These are phyloP conservation scores for Fusarium vanettenii DNA, from an alignment of 2,329 filamentous ascomycete species.

Conservation along the genomic window DNA sequence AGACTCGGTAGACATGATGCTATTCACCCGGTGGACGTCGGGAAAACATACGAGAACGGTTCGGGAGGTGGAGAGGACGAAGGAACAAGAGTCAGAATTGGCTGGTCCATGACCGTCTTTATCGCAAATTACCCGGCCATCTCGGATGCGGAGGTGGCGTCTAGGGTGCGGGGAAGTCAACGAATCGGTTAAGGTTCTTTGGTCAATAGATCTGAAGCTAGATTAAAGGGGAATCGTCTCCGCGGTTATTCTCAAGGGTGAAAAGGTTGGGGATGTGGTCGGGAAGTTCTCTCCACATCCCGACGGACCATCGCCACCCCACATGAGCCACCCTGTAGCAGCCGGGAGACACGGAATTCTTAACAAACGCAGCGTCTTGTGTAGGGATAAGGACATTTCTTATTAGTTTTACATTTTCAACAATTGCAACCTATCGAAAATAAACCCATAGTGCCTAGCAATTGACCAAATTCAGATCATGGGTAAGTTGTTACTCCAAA, in stretches of 20 bases:
- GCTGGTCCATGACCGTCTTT: background rate
- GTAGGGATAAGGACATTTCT: background rate
- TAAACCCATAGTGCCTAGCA: too few species aligned
- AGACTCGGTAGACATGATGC: slow-evolving; percentile 23
- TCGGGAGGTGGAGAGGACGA: slow-evolving; percentile 2
- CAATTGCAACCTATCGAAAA: background rate
- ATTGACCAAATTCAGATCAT: background rate
- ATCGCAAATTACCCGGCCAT: background rate
- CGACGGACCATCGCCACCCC: background rate
- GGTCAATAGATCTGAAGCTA: background rate
- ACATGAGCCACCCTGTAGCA: background rate
- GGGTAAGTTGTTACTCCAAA: background rate
- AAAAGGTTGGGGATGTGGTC: background rate
- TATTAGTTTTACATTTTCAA: background rate
- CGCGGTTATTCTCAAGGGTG: background rate
- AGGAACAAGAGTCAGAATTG: background rate
- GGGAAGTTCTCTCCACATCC: slow-evolving; percentile 1
- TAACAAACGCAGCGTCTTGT: background rate
- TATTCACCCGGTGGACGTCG: background rate
- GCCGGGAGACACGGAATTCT: background rate
- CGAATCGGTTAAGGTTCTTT: background rate
- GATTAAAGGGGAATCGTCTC: background rate
- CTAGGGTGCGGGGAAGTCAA: background rate
- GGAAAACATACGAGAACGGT: background rate
- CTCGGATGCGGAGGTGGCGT: slow-evolving; percentile 4